Evolutionary conservation across 1,139 yeast species (phyloP).

Genomic region (Yarrowia galli): DNA sequence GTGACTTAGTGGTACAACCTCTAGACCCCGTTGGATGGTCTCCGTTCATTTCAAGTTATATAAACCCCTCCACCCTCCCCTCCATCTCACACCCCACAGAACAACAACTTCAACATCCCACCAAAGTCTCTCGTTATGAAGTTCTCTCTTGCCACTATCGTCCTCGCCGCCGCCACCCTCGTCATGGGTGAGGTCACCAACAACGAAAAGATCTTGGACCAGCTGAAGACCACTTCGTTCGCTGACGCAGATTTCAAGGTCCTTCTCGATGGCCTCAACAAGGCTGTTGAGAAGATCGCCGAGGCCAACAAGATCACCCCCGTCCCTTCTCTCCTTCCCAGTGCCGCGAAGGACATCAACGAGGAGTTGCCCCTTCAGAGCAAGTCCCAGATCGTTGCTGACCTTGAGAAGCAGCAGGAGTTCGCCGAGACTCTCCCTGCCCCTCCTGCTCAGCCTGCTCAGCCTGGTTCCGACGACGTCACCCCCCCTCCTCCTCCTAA

Average conservation of each 20-base stretch:
- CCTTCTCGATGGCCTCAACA: neutral
- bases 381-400: neutral
- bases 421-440: neutral
- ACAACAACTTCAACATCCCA: conserved; percentile 6
- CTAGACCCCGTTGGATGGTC: too few relatives aligned
- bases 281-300: neutral
- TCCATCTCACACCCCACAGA: neutral
- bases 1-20: neutral
- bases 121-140: conserved; percentile 17
- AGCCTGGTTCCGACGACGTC: too few relatives aligned
- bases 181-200: neutral
- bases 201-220: neutral
- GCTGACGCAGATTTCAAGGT: neutral
- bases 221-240: neutral
- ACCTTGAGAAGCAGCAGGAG: neutral
- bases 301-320: neutral
- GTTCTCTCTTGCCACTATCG: neutral
- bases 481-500: too few relatives aligned
- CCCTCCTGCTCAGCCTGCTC: too few relatives aligned
- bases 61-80: neutral
- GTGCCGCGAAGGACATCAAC: neutral
- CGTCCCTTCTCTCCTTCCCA: neutral
- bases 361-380: neutral
- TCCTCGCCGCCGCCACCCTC: neutral
- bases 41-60: neutral